Base-by-base conservation (phyloP, 805 yeast species). In the Ogataea thermomethanolica region DNA sequence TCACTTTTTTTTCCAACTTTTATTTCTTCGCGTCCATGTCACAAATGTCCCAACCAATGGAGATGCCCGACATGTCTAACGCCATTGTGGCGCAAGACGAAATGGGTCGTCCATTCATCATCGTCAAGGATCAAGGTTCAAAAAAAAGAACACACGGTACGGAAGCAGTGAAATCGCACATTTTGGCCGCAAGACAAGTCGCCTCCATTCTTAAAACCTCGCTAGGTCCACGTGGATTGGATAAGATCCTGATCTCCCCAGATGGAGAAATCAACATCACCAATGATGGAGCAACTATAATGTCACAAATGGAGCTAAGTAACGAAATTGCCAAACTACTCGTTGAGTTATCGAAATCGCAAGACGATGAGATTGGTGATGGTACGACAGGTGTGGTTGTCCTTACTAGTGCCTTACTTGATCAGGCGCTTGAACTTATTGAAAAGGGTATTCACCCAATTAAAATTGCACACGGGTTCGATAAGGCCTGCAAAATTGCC, bases 371-470 rank as follows among this genome's bases (percentile, higher is more conserved):
- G 67, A 88, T 91, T 61, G 99, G 99, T 41, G 99, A 91, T 63
- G 99, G 99, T 59, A 93, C 99, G 22, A 93, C 99, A 5, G 98
- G 98, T 59, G 99, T 93, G 22, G 98, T 93, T 39, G 98, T 93
- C 2, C 70, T 93, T 37, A 98, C 99, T 1, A 85, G 96, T 51
- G 95, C 98, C 2, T 70, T 93, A 49, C 72, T 93, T 44, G 97
- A 91, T 62, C 96, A 93, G 67, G 97, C 99, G 3, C 66, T 84
- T 41, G 97, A 89, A 59, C 76, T 93, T 48, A 90, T 93, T 51
- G 97, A 93, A 58, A 88, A 86, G 69, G 98, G 98, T 42, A 90
- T 93, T 48, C 99, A 93, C 59, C 99, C 99, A 33, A 88, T 93
- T 52, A 84, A 91, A 59, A 81, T 93, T 51, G 98, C 98, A 49